Base-by-base conservation (phyloP, 1,139 yeast genomes). In the Hansenula lynferdii region DNA sequence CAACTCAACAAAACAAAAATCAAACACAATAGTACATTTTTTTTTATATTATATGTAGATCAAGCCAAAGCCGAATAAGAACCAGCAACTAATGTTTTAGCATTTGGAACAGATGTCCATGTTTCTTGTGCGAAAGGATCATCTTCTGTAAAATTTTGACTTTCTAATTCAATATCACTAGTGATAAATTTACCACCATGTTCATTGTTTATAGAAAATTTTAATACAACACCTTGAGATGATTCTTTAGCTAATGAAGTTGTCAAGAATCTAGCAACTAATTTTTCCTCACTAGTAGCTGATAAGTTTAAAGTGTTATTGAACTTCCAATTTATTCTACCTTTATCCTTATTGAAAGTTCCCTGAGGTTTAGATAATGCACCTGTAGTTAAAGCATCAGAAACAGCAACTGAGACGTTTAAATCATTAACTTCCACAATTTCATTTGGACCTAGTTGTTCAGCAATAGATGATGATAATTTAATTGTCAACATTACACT, bases 341-440 rank as follows among this genome's bases (percentile, higher is more conserved):
- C 84, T 55, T 78, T 80, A 35, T 86, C 96, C 56, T 77, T 81
- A 61, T 82, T 86, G 67, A 87, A 87, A 1, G 94, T 76, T 37
- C 96, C 97, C 41, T 85, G 80, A 5, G 97, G 97, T 56, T 85
- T 85, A 11, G 95, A 84, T 44, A 89, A 79, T 1, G 96, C 97
- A 20, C 87, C 73, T 1, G 72, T 64, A 4, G 83, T 70, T 12
- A 57, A 53, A 6, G 75, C 70, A 36, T 69, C 70, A 8, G 65
- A 60, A 28, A 69, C 65, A 6, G 89, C 79, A 6, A 85, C 95
- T 11, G 85, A 77, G 9, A 90, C 78, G 24, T 78, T 71, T 37
- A 89, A 67, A 51, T 83, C 84, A 19, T 75, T 70, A 42, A 86
- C 64, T 2, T 65, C 60, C 16, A 68, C 40, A 6, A 47, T 36